Percentiles rank a stretch among this genome's conserved stretches.
Evolutionary conservation across 257 asterid species (phyloP).

Genomic region (Anisodus tanguticus): DNA sequence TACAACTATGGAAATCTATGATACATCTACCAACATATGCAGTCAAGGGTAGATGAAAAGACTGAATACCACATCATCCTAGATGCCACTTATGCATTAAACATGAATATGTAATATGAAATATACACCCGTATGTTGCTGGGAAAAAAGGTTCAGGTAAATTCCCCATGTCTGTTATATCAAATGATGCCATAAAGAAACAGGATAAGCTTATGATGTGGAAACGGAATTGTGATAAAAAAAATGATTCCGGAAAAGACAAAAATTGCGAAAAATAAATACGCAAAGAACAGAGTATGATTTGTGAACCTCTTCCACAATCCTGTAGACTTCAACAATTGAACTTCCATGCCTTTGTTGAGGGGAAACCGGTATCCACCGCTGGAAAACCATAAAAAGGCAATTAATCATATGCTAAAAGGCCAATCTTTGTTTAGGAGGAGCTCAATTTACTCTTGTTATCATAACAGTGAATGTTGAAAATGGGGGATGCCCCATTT

Average conservation of each 20-base stretch:
- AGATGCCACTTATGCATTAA: not conserved
- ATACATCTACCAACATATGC: slow-evolving; percentile 7
- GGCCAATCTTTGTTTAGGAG: not conserved
- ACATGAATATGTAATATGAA: not conserved
- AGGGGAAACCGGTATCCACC: slow-evolving; percentile 84
- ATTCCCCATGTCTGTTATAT: not conserved
- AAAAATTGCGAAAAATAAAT: slow-evolving; percentile 25
- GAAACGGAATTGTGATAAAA: slow-evolving; percentile 20
- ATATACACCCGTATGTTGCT: not conserved
- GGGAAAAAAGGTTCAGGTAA: not conserved
- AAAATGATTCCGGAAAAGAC: not conserved
- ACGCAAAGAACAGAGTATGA: slow-evolving; percentile 25
- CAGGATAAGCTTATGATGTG: not conserved
- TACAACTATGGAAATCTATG: not conserved
- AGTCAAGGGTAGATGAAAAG: not conserved
- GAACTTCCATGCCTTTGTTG: slow-evolving; percentile 97
- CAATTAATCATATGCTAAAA: slow-evolving; percentile 36
- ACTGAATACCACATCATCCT: not conserved
- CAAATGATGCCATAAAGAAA: slow-evolving; percentile 14
- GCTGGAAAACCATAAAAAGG: slow-evolving; percentile 51
- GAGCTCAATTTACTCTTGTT: not conserved
- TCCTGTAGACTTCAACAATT: slow-evolving; percentile 95
- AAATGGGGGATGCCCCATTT: slow-evolving; percentile 4
- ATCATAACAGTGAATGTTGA: not conserved
- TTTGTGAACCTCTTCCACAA: slow-evolving; percentile 86